phyloP scores from a whole-genome alignment of 192 early-diverging fungal genomes.

The Mycoemilia scoparia region DNA sequence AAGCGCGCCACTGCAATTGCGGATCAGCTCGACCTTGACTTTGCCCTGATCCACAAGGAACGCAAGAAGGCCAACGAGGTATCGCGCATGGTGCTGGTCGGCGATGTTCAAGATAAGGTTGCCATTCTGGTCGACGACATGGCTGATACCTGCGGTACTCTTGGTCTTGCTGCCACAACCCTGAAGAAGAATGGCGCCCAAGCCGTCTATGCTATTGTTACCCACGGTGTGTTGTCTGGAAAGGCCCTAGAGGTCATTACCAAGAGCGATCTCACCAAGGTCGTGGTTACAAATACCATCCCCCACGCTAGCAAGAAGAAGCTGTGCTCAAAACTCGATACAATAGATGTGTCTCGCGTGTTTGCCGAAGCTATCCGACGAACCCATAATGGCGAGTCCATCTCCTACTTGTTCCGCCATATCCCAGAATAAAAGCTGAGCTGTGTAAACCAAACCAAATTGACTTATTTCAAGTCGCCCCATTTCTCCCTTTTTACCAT shows the following conservation, averaged over 20 bases:
- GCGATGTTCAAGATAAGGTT: slow-evolving; percentile 76
- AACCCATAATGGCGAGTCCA: slow-evolving; percentile 52
- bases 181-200: slow-evolving; percentile 77
- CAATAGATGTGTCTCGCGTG: slow-evolving; percentile 64
- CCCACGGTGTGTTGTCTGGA: slow-evolving; percentile 84
- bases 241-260: slow-evolving; percentile 82
- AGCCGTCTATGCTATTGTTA: slow-evolving; percentile 89
- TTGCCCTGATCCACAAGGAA: slow-evolving; percentile 97
- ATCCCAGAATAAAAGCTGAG: slow-evolving; percentile 9
- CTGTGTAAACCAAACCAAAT: no score
- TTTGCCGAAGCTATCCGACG: slow-evolving; percentile 58
- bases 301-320: slow-evolving; percentile 65
- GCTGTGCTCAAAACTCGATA: slow-evolving; percentile 58
- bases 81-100: slow-evolving; percentile 84
- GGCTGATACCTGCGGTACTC: slow-evolving; percentile 89
- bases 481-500: no score
- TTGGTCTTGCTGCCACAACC: slow-evolving; percentile 72
- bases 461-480: no score
- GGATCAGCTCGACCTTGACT: slow-evolving; percentile 83
- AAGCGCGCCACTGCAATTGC: slow-evolving; percentile 89
- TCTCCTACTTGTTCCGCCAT: slow-evolving; percentile 39
- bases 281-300: slow-evolving; percentile 70
- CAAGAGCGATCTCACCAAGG: slow-evolving; percentile 47
- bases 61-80: slow-evolving; percentile 77
- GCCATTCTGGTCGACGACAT: slow-evolving; percentile 96